Percentiles rank a stretch among this genome's conserved stretches.
Evolutionary conservation across 371 early-diverging fungal species (phyloP).

Genomic region (Capillidium rhysosporum): DNA sequence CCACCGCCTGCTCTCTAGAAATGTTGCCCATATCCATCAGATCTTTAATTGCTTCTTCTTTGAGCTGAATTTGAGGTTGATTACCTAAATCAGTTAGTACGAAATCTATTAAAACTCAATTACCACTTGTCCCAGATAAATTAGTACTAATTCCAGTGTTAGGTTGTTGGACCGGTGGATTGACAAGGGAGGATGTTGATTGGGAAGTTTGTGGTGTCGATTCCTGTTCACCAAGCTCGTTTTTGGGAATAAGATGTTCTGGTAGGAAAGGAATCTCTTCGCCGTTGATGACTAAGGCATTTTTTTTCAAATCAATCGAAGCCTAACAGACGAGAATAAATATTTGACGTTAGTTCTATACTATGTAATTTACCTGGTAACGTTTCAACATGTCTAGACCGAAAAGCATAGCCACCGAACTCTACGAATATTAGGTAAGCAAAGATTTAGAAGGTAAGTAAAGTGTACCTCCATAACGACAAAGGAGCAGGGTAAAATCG

Average conservation of each 20-base stretch:
- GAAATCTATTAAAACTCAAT: neutral
- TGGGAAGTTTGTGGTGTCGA: too few species aligned
- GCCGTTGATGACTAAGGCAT: slow-evolving; percentile 59
- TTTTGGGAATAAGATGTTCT: slow-evolving; percentile 70
- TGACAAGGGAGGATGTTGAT: slow-evolving; percentile 13
- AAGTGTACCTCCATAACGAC: slow-evolving; percentile 60
- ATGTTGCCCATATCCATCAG: slow-evolving; percentile 36
- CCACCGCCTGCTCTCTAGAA: slow-evolving; percentile 45
- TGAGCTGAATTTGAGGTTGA: slow-evolving; percentile 9
- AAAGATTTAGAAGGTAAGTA: too few species aligned
- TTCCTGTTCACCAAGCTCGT: slow-evolving; percentile 8
- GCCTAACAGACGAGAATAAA: slow-evolving; percentile 21
- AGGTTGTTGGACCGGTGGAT: slow-evolving; percentile 16
- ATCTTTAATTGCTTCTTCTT: slow-evolving; percentile 29
- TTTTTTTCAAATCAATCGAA: slow-evolving; percentile 69
- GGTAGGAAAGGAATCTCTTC: slow-evolving; percentile 67
- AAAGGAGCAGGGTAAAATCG: slow-evolving; percentile 67
- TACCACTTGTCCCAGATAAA: neutral
- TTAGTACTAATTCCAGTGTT: slow-evolving; percentile 11
- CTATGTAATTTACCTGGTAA: slow-evolving; percentile 31
- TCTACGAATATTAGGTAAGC: neutral
- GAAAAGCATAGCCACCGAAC: slow-evolving; percentile 65
- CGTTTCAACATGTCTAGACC: slow-evolving; percentile 89
- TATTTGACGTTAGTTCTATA: neutral
- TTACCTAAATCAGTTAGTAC: too few species aligned